A percentile compares a stretch with the other conserved stretches of the same genome.
Conservation (phyloP, 2,329 filamentous ascomycete species). For the Pezicula carpinea region DNA sequence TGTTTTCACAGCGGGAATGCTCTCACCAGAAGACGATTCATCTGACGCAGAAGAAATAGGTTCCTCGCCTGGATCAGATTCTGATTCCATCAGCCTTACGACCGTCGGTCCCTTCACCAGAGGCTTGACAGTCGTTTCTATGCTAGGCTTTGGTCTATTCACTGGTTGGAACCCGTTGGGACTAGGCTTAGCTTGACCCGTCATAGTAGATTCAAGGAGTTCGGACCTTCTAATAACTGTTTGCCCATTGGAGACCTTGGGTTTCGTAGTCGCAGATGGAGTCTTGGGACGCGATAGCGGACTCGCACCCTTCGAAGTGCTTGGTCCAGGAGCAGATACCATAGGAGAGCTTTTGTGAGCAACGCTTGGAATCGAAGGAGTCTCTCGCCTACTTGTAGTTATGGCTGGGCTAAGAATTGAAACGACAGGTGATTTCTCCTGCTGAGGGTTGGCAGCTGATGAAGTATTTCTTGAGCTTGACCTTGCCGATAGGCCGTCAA, state of each 20-base stretch:
- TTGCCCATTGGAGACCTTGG: background rate
- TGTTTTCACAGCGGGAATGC: constrained; percentile 14
- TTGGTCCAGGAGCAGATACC: too few relatives aligned
- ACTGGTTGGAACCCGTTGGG: background rate
- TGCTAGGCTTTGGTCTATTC: background rate
- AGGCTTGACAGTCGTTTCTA: background rate
- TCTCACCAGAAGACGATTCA: constrained; percentile 13
- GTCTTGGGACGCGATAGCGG: background rate
- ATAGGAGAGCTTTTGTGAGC: too few relatives aligned
- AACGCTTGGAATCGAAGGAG: background rate
- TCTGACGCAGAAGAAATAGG: constrained; percentile 2
- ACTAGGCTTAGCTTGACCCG: background rate
- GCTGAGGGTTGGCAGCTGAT: constrained; percentile 3
- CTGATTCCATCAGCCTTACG: constrained; percentile 21
- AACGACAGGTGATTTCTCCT: background rate
- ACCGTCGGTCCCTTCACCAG: constrained; percentile 19
- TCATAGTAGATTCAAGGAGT: background rate
- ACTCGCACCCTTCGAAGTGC: too few relatives aligned
- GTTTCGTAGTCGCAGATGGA: background rate
- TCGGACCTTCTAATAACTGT: background rate
- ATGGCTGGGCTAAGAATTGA: background rate
- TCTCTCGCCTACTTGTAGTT: background rate
- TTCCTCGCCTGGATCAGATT: constrained; percentile 9
- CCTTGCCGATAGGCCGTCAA: background rate
- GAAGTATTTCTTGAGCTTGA: constrained; percentile 1